phyloP scores from a whole-genome alignment of 192 early-diverging fungal genomes.

The Diversispora eburnea region DNA sequence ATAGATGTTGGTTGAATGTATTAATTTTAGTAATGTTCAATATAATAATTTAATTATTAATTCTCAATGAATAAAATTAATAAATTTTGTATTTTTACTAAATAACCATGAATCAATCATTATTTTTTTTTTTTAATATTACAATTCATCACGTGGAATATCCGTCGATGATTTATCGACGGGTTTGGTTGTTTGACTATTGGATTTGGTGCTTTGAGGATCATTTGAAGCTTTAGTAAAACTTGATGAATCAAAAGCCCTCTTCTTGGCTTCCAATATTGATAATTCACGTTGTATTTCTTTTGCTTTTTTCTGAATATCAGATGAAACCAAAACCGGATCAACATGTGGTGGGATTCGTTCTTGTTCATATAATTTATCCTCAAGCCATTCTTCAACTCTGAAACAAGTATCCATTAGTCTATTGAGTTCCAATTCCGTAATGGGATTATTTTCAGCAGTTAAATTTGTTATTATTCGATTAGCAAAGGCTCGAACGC shows the following conservation, averaged over 20 bases:
- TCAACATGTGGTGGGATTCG: constrained; percentile 53
- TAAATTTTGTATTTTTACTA: no score
- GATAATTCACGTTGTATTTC: constrained; percentile 52
- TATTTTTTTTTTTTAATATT: background rate
- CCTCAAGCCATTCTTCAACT: constrained; percentile 62
- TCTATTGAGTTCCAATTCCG: constrained; percentile 50
- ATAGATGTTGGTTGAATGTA: no score
- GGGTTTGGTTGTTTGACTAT: constrained; percentile 28
- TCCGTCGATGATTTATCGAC: background rate
- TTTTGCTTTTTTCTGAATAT: constrained; percentile 50
- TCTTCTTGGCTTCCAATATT: constrained; percentile 51
- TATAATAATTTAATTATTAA: no score
- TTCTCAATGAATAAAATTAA: no score
- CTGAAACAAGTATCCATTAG: constrained; percentile 52
- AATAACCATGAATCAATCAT: no score
- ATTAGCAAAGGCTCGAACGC: constrained; percentile 41
- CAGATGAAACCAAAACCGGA: constrained; percentile 59
- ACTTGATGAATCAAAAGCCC: constrained; percentile 54
- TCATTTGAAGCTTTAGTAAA: constrained; percentile 14
- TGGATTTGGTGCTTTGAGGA: background rate
- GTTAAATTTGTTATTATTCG: constrained; percentile 41
- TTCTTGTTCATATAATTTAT: constrained; percentile 57
- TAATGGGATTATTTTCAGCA: constrained; percentile 55
- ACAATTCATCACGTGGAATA: background rate
- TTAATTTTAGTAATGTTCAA: no score